Evolutionary conservation across 345 rosid genomes (phyloP), one percentile per base, ranked within the genome.

Genomic region (Garcia nutans): DNA sequence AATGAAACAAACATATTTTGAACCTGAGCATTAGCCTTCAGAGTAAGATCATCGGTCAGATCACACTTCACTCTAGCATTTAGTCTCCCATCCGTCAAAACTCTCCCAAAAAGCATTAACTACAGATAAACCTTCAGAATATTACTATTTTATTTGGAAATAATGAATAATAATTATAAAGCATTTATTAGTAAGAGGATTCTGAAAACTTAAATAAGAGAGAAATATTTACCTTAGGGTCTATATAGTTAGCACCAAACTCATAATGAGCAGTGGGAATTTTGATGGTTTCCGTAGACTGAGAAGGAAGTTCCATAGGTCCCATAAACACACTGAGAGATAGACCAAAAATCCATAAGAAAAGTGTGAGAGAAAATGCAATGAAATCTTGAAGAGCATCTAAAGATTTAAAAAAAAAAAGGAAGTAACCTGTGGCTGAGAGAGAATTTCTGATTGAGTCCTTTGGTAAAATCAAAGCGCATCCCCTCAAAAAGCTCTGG

Each of bases 11-110:
- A 45, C 22, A 10, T 55, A 73, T 68, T 13, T 9, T 73, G 64
- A 61, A 92, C 99, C 88, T 89, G 98, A 71, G 97, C 95, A 86
- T 89, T 93, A 42, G 95, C 97, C 81, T 90, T 96, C 86, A 96
- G 57, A 60, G 87, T 63, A 56, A 93, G 81, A 83, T 86, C 87
- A 31, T 96, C 97, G 24, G 96, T 89, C 80, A 93, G 71, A 86
- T 96, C 99, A 67, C 91, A 90, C 72, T 92, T 96, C 82, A 86
- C 87, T 85, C 99, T 90, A 16, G 98, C 99, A 74, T 78, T 92
- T 72, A 89, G 76, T 81, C 97, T 89, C 79, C 98, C 99, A 81
- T 96, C 99, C 0, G 94, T 92, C 90, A 90, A 74, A 24, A 96
- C 86, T 79, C 98, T 90, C 75, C 99, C 98, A 70, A 93, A 76